Evolutionary conservation across 83 land plant species (phyloP).

Genomic region (Picea mariana): DNA sequence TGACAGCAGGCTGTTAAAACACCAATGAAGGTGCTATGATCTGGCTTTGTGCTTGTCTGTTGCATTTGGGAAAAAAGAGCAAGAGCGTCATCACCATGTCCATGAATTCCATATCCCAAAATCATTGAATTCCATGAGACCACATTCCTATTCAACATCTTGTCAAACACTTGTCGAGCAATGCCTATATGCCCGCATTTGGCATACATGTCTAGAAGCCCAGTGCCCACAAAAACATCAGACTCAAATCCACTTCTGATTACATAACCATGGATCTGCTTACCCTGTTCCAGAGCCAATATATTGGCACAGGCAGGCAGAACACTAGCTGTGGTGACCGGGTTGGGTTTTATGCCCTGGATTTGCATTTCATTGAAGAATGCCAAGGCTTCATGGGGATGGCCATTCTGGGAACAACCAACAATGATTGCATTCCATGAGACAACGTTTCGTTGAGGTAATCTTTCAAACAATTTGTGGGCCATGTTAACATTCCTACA

Average conservation of each 20-base stretch:
- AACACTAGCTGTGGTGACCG: background rate
- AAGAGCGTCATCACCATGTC: too few relatives aligned
- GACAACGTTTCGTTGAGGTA: too few relatives aligned
- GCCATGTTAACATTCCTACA: too few relatives aligned
- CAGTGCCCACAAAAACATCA: background rate
- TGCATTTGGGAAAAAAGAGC: too few relatives aligned
- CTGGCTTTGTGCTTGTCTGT: background rate
- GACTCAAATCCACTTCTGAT: background rate
- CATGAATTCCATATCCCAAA: background rate
- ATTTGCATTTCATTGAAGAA: background rate
- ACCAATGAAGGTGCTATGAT: background rate
- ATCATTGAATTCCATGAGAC: constrained; percentile 11
- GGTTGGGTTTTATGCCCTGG: background rate
- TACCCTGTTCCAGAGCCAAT: background rate
- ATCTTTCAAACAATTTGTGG: too few relatives aligned
- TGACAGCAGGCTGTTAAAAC: background rate
- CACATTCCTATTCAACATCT: constrained; percentile 8
- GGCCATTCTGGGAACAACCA: too few relatives aligned
- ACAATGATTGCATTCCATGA: too few relatives aligned
- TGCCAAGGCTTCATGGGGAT: background rate
- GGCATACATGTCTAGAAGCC: constrained; percentile 3
- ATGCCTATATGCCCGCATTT: background rate
- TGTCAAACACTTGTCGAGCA: constrained; percentile 9
- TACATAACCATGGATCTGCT: background rate
- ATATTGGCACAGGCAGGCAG: background rate